phyloP scores from a whole-genome alignment of 2,329 filamentous ascomycete genomes.

The Talaromyces marneffei region DNA sequence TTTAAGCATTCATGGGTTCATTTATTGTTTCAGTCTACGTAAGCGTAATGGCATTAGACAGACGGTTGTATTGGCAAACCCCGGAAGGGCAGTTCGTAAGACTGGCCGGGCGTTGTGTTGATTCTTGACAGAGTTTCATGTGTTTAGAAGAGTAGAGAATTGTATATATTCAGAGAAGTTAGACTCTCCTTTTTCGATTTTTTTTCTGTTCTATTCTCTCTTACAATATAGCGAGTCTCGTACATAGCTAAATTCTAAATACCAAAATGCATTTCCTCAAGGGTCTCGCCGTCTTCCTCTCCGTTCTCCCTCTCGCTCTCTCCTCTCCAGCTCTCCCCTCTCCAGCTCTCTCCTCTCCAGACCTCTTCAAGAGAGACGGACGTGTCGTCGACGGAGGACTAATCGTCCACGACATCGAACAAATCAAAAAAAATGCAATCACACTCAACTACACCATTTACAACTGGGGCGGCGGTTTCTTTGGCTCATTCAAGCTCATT shows the following conservation, averaged over 20 bases:
- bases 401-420: constrained; percentile 3
- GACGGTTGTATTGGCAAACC: neutral
- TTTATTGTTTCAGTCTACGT: constrained; percentile 2
- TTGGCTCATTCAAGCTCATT: constrained; percentile 3
- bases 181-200: neutral
- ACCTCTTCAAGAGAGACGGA: constrained; percentile 7
- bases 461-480: neutral
- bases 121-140: neutral
- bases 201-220: neutral
- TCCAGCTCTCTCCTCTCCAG: neutral
- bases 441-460: constrained; percentile 7
- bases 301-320: neutral
- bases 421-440: neutral
- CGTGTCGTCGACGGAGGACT: too few species aligned
- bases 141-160: neutral
- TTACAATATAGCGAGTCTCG: neutral
- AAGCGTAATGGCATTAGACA: too few species aligned
- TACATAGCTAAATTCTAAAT: neutral
- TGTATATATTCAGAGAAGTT: constrained; percentile 2
- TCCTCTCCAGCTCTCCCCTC: constrained; percentile 1
- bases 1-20: too few species aligned
- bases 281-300: neutral
- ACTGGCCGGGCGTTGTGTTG: neutral
- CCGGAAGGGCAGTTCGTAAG: neutral
- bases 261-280: neutral